Evolutionary conservation across 306 rosid species (phyloP).

Genomic region (Purshia tridentata): DNA sequence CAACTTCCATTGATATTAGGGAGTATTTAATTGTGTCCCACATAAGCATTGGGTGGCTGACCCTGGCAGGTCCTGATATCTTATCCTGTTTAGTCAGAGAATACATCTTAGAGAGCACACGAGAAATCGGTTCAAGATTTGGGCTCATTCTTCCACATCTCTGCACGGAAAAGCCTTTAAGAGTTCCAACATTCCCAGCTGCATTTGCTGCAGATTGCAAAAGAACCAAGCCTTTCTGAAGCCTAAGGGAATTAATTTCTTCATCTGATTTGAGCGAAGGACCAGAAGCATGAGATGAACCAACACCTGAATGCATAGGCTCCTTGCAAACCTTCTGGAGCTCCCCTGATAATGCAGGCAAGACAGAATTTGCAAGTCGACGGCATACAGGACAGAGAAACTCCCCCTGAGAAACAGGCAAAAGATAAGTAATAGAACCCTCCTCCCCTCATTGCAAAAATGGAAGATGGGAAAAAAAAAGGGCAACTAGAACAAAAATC

Average conservation of each 20-base stretch:
- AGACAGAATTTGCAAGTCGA: conserved; percentile 84
- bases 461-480: neutral
- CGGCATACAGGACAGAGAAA: conserved; percentile 98
- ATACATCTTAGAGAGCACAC: conserved; percentile 71
- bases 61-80: conserved; percentile 45
- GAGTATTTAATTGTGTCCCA: conserved; percentile 94
- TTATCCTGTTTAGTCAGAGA: conserved; percentile 60
- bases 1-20: conserved; percentile 82
- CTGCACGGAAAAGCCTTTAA: conserved; percentile 48
- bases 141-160: conserved; percentile 40
- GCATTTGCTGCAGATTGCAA: conserved; percentile 68
- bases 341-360: conserved; percentile 68
- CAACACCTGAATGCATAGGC: conserved; percentile 33
- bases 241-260: conserved; percentile 45
- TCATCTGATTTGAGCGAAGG: conserved; percentile 32
- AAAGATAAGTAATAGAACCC: conserved; percentile 18
- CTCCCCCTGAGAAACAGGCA: conserved; percentile 65
- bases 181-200: conserved; percentile 52
- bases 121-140: conserved; percentile 60
- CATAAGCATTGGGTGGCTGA: conserved; percentile 78
- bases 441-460: conserved; percentile 13
- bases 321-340: conserved; percentile 47
- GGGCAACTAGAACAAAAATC: neutral
- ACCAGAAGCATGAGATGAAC: conserved; percentile 36
- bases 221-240: conserved; percentile 61